A percentile compares a stretch with the other conserved stretches of the same genome.
phyloP scores from a whole-genome alignment of 371 early-diverging fungal species.

The Mortierella sp. region DNA sequence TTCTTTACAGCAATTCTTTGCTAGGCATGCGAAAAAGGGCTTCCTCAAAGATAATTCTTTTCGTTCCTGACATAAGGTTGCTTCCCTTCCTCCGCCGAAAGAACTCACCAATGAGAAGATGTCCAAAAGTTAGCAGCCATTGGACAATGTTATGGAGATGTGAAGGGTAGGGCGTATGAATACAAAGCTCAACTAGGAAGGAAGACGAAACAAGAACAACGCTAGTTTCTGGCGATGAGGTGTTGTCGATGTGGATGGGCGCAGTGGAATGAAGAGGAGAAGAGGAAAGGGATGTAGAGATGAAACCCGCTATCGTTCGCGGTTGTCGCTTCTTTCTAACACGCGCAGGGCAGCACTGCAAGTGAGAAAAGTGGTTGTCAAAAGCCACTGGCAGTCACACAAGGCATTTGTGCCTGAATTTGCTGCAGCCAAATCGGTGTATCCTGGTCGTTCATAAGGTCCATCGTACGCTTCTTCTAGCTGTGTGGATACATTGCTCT shows the following conservation, averaged over 20 bases:
- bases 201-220: background rate
- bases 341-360: background rate
- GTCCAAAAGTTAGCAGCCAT: constrained; percentile 88
- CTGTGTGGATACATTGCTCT: background rate
- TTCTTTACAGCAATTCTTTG: no score
- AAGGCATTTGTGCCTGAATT: background rate
- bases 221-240: background rate
- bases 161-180: constrained; percentile 13
- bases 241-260: background rate
- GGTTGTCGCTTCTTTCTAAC: background rate
- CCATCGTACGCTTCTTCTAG: background rate
- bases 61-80: background rate
- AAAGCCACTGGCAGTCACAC: constrained; percentile 11
- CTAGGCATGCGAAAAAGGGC: no score
- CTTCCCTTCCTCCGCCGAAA: background rate
- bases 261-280: background rate
- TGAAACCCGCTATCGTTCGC: background rate
- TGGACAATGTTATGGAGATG: background rate
- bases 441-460: background rate
- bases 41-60: background rate
- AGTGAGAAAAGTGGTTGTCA: background rate
- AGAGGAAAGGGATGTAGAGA: background rate
- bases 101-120: constrained; percentile 75
- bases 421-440: background rate
- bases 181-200: background rate